phyloP scores from a whole-genome alignment of 2,329 filamentous ascomycete species.

The Ilyonectria sp. region DNA sequence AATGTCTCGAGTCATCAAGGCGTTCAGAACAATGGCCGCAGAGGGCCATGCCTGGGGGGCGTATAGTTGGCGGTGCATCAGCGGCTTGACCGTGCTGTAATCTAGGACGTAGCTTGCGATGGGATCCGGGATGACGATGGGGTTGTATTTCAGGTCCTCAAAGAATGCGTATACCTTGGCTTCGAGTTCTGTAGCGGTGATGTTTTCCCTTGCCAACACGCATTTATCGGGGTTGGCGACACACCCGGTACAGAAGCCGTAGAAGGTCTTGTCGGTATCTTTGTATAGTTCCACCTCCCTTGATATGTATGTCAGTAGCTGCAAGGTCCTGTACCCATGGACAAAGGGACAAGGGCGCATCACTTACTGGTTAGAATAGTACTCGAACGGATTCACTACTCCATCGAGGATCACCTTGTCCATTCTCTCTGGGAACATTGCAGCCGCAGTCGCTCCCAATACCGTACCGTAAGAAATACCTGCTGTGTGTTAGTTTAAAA shows the following conservation, averaged over 20 bases:
- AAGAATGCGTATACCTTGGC: conserved; percentile 41
- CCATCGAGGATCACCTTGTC: conserved; percentile 53
- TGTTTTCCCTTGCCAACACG: conserved; percentile 37
- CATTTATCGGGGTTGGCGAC: conserved; percentile 41
- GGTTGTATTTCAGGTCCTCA: conserved; percentile 42
- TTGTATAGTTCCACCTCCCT: conserved; percentile 46
- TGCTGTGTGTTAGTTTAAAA: not conserved
- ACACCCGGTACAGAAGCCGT: conserved; percentile 45
- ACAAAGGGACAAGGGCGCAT: not conserved
- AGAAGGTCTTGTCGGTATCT: conserved; percentile 47
- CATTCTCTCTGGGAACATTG: conserved; percentile 57
- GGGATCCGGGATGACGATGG: conserved; percentile 38
- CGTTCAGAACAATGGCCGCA: conserved; percentile 57
- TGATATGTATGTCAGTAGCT: not conserved
- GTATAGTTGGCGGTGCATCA: conserved; percentile 31
- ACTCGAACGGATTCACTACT: conserved; percentile 51
- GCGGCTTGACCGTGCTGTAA: conserved; percentile 35
- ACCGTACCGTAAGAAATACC: conserved; percentile 56
- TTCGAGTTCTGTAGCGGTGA: conserved; percentile 44
- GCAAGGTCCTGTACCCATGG: too few species aligned
- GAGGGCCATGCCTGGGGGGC: conserved; percentile 53
- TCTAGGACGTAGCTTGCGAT: conserved; percentile 34
- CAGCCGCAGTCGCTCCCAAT: conserved; percentile 55
- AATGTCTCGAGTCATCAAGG: conserved; percentile 52
- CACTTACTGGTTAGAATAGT: conserved; percentile 45